A percentile compares a stretch with the other conserved stretches of the same genome.
Evolutionary conservation across 1,284 basidiomycete species (phyloP).

Genomic region (Ganoderma sinense): DNA sequence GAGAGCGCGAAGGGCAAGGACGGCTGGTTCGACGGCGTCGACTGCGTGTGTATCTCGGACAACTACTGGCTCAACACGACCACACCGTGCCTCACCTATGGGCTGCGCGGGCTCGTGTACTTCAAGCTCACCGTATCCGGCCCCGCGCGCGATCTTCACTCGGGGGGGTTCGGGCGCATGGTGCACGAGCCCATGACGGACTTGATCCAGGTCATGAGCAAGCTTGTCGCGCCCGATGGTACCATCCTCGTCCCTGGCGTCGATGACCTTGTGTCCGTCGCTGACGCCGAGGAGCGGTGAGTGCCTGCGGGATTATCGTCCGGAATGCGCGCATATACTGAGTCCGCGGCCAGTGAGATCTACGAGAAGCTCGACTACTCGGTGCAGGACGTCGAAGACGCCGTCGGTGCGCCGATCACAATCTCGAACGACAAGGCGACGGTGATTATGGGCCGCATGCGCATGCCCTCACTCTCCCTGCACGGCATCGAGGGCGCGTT

Average conservation of each 20-base stretch:
- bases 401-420: conserved; percentile 82
- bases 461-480: conserved; percentile 87
- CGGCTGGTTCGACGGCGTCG: conserved; percentile 89
- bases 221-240: conserved; percentile 85
- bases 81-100: conserved; percentile 80
- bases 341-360: conserved; percentile 52
- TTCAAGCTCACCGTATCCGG: conserved; percentile 88
- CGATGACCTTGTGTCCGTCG: conserved; percentile 84
- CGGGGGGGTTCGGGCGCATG: conserved; percentile 87
- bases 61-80: conserved; percentile 88
- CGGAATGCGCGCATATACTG: conserved; percentile 2
- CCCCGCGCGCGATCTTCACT: conserved; percentile 92
- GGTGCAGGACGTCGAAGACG: conserved; percentile 79
- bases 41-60: conserved; percentile 96
- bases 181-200: conserved; percentile 93
- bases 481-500: conserved; percentile 99
- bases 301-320: conserved; percentile 24
- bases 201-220: conserved; percentile 81
- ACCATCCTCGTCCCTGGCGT: conserved; percentile 93
- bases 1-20: conserved; percentile 76
- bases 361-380: conserved; percentile 84
- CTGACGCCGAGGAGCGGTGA: conserved; percentile 82
- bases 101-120: conserved; percentile 89
- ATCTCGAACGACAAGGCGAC: conserved; percentile 83
- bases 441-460: conserved; percentile 93